These are phyloP conservation scores for Spinacia oleracea DNA, from an alignment of 179 eudicot genomes.

Conservation along the genomic window DNA sequence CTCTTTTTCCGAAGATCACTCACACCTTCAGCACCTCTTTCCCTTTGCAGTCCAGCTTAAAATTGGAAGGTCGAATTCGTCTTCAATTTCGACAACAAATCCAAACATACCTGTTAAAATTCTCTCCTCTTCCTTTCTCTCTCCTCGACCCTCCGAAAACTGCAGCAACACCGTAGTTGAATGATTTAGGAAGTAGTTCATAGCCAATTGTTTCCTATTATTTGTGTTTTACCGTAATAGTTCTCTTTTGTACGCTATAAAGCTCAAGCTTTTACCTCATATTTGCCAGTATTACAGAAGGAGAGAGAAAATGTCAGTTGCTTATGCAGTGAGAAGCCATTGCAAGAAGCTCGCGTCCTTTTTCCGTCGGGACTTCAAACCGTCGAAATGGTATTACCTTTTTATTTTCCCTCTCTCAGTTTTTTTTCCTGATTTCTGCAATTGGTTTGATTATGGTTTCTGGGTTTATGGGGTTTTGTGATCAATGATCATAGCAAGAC, in stretches of 20 bases:
- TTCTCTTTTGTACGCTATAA: no score
- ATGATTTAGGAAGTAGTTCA: neutral
- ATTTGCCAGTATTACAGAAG: neutral
- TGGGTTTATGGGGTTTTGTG: neutral
- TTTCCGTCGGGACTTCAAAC: slow-evolving; percentile 65
- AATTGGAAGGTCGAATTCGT: neutral
- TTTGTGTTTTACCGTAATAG: no score
- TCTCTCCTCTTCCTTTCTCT: neutral
- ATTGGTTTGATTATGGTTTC: neutral
- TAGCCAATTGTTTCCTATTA: no score
- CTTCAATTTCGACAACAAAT: neutral
- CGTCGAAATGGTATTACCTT: slow-evolving; percentile 68
- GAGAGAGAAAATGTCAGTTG: slow-evolving; percentile 13
- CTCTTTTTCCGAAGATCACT: slow-evolving; percentile 34
- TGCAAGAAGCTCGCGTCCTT: slow-evolving; percentile 54
- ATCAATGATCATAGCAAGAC: slow-evolving; percentile 58
- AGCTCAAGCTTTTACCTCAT: no score
- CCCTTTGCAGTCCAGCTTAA: neutral
- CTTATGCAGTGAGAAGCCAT: slow-evolving; percentile 29
- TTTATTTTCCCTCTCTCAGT: neutral
- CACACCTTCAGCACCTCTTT: neutral
- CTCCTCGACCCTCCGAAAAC: neutral
- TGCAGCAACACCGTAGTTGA: neutral
- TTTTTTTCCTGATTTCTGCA: neutral
- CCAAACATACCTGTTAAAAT: slow-evolving; percentile 29